Percentiles rank a stretch among this genome's conserved stretches.
Evolutionary conservation across 768 basidiomycete genomes (phyloP).

Genomic region (Crepidotus variabilis): DNA sequence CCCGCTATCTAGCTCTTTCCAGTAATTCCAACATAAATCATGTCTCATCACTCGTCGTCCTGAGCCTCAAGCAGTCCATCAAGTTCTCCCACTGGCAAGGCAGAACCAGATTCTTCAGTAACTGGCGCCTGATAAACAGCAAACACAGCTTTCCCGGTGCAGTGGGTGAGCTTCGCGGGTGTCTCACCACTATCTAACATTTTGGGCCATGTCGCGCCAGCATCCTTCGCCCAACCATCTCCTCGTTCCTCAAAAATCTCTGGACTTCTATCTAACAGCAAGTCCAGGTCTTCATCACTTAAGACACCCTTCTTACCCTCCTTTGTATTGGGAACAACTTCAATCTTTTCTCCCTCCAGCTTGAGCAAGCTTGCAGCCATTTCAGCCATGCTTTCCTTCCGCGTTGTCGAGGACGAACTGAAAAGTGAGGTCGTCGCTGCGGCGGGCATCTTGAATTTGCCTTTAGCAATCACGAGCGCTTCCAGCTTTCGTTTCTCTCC

Average conservation of each 20-base stretch:
- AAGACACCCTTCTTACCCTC: conserved; percentile 71
- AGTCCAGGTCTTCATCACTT: conserved; percentile 76
- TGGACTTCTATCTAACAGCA: conserved; percentile 75
- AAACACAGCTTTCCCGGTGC: conserved; percentile 53
- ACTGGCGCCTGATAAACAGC: conserved; percentile 72
- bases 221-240: conserved; percentile 67
- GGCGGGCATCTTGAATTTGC: conserved; percentile 81
- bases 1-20: too few relatives aligned
- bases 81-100: too few relatives aligned
- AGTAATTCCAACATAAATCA: too few relatives aligned
- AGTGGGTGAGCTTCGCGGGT: conserved; percentile 9
- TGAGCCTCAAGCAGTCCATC: neutral
- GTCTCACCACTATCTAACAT: conserved; percentile 8
- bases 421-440: conserved; percentile 26
- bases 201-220: conserved; percentile 14
- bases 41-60: neutral
- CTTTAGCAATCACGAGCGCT: conserved; percentile 92
- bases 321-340: conserved; percentile 73
- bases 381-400: conserved; percentile 69
- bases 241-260: conserved; percentile 70
- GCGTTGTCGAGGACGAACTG: conserved; percentile 24
- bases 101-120: conserved; percentile 34
- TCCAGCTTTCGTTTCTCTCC: conserved; percentile 87
- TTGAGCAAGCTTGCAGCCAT: conserved; percentile 74
- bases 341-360: conserved; percentile 87